These are phyloP conservation scores for Nigrospora sphaerica DNA, from an alignment of 2,329 filamentous ascomycete genomes.

Conservation along the genomic window DNA sequence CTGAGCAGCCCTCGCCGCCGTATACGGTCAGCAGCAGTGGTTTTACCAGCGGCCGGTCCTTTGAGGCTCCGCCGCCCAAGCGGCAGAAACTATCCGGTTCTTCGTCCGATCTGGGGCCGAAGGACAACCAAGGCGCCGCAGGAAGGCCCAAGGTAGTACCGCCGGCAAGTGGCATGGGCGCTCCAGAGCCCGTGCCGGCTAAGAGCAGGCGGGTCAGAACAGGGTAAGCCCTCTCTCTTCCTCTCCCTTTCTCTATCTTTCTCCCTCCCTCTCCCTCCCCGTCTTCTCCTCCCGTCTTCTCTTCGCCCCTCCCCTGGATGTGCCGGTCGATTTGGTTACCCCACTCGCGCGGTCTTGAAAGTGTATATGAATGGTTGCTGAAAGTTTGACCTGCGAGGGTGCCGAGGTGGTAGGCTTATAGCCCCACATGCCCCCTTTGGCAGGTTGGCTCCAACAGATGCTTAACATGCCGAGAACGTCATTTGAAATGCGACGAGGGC, in stretches of 20 bases:
- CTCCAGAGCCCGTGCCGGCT: slow-evolving; percentile 18
- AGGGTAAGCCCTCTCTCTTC: slow-evolving; percentile 22
- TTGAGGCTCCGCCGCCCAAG: slow-evolving; percentile 17
- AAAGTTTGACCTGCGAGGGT: background rate
- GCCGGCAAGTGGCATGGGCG: slow-evolving; percentile 11
- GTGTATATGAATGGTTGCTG: background rate
- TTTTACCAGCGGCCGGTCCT: slow-evolving; percentile 13
- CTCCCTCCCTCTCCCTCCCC: background rate
- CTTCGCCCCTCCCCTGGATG: background rate
- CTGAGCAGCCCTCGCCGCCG: slow-evolving; percentile 21
- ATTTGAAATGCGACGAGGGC: slow-evolving; percentile 85
- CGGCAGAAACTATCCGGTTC: slow-evolving; percentile 15
- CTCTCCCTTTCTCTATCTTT: background rate
- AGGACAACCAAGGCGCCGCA: slow-evolving; percentile 3
- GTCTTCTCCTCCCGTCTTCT: background rate
- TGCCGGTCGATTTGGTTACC: too few relatives aligned
- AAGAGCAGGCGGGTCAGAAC: slow-evolving; percentile 86
- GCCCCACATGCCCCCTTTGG: background rate
- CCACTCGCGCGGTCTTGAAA: background rate
- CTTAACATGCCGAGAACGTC: slow-evolving; percentile 80
- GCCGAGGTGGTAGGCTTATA: background rate
- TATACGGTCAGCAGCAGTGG: slow-evolving; percentile 20
- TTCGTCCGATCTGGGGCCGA: slow-evolving; percentile 4
- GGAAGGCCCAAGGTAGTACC: slow-evolving; percentile 6
- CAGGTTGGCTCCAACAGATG: slow-evolving; percentile 34